phyloP scores from a whole-genome alignment of 2,329 filamentous ascomycete species.

The Endocalyx cinctus region DNA sequence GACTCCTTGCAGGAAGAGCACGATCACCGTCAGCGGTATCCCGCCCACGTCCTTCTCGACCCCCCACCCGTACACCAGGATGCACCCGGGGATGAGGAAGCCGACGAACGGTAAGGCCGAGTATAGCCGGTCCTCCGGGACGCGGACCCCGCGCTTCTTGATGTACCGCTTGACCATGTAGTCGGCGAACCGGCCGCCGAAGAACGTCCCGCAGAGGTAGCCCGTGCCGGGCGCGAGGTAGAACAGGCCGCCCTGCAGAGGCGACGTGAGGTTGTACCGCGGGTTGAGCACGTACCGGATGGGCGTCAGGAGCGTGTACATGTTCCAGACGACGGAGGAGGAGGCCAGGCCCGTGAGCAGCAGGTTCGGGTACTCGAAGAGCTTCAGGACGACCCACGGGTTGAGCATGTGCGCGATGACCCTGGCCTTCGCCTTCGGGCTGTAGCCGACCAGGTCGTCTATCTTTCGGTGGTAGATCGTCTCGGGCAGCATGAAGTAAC shows the following conservation, averaged over 20 bases:
- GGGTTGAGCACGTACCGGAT: constrained; percentile 66
- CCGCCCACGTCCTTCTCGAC: constrained; percentile 47
- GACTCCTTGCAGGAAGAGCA: constrained; percentile 71
- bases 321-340: constrained; percentile 68
- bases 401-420: constrained; percentile 62
- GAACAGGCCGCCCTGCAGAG: constrained; percentile 61
- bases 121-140: constrained; percentile 66
- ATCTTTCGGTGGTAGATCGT: constrained; percentile 64
- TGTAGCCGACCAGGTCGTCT: constrained; percentile 55
- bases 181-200: constrained; percentile 51
- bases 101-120: constrained; percentile 57
- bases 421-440: constrained; percentile 40
- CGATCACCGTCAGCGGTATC: constrained; percentile 60
- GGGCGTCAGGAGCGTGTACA: constrained; percentile 53
- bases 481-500: constrained; percentile 66
- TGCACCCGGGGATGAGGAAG: constrained; percentile 56
- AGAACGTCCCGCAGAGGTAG: constrained; percentile 59
- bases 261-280: constrained; percentile 59
- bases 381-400: constrained; percentile 56
- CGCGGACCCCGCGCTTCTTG: constrained; percentile 45
- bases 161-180: constrained; percentile 35
- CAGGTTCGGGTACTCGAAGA: constrained; percentile 67
- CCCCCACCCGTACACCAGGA: constrained; percentile 58
- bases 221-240: constrained; percentile 65
- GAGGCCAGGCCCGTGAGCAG: constrained; percentile 55